These are phyloP conservation scores for Botrytis byssoidea DNA, from an alignment of 2,329 filamentous ascomycete genomes.

Conservation along the genomic window DNA sequence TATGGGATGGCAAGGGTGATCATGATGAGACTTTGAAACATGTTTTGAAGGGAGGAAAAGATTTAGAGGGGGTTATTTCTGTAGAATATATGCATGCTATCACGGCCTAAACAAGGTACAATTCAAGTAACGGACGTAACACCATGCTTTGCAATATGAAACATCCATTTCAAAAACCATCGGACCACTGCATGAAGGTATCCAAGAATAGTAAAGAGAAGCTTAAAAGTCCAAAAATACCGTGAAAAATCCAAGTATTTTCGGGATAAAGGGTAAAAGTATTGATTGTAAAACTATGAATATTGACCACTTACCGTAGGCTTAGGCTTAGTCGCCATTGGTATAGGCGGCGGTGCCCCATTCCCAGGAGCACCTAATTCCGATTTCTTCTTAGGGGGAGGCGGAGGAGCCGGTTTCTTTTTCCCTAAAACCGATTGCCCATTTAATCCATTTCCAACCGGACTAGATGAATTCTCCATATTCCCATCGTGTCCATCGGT, in stretches of 20 bases:
- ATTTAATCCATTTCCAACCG: background rate
- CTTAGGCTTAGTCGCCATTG: slow-evolving; percentile 39
- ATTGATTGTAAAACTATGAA: slow-evolving; percentile 22
- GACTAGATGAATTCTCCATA: slow-evolving; percentile 23
- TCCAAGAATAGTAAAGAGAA: background rate
- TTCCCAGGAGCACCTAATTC: slow-evolving; percentile 24
- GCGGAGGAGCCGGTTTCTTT: slow-evolving; percentile 41
- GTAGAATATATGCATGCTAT: background rate
- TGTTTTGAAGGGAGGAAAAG: too few relatives aligned
- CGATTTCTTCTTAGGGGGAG: slow-evolving; percentile 36
- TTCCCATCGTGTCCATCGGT: slow-evolving; percentile 20
- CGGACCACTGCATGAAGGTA: background rate
- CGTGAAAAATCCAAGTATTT: background rate
- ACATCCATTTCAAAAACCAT: background rate
- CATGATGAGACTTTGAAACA: too few relatives aligned
- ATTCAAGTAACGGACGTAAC: background rate
- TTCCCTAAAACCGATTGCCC: slow-evolving; percentile 26
- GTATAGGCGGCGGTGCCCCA: slow-evolving; percentile 33
- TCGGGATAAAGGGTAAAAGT: background rate
- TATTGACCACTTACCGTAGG: slow-evolving; percentile 36
- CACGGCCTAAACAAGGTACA: background rate
- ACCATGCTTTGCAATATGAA: background rate
- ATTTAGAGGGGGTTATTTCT: too few relatives aligned
- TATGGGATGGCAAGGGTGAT: background rate
- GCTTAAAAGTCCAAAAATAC: background rate